These are phyloP conservation scores for Mucor irregularis DNA, from an alignment of 371 early-diverging fungal genomes.

Conservation along the genomic window DNA sequence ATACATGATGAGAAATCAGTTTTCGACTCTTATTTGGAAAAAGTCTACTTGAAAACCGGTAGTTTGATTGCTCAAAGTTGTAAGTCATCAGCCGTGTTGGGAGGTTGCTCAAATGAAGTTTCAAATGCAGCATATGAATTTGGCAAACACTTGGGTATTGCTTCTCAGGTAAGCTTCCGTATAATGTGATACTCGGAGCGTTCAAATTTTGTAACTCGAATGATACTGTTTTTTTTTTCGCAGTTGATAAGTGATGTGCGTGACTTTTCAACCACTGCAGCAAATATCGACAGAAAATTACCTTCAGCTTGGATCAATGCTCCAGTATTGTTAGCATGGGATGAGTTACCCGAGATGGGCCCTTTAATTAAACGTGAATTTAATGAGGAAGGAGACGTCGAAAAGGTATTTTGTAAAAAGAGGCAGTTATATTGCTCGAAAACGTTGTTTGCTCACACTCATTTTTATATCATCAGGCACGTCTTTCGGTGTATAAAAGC, in stretches of 20 bases:
- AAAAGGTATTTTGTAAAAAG: slow-evolving; percentile 39
- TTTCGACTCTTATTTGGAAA: slow-evolving; percentile 87
- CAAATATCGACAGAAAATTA: slow-evolving; percentile 86
- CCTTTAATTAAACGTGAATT: slow-evolving; percentile 88
- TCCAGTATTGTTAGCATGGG: slow-evolving; percentile 92
- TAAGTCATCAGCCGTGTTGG: slow-evolving; percentile 80
- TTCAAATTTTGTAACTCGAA: neutral
- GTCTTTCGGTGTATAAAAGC: slow-evolving; percentile 71
- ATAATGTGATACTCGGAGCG: neutral
- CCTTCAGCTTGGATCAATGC: slow-evolving; percentile 83
- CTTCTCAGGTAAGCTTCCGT: slow-evolving; percentile 79
- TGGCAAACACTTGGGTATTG: slow-evolving; percentile 88
- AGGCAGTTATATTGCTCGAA: no score
- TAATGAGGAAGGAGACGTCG: slow-evolving; percentile 61
- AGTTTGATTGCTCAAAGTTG: slow-evolving; percentile 90
- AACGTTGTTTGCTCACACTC: neutral
- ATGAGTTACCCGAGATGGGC: slow-evolving; percentile 84
- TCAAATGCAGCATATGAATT: slow-evolving; percentile 79
- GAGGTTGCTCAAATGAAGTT: slow-evolving; percentile 68
- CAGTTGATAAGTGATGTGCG: slow-evolving; percentile 93
- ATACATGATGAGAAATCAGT: slow-evolving; percentile 44
- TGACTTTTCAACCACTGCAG: slow-evolving; percentile 80
- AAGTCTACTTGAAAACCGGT: slow-evolving; percentile 92
- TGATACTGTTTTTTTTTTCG: slow-evolving; percentile 4
- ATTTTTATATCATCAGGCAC: slow-evolving; percentile 49